phyloP scores from a whole-genome alignment of 768 basidiomycete species.

The Boletus edulis region DNA sequence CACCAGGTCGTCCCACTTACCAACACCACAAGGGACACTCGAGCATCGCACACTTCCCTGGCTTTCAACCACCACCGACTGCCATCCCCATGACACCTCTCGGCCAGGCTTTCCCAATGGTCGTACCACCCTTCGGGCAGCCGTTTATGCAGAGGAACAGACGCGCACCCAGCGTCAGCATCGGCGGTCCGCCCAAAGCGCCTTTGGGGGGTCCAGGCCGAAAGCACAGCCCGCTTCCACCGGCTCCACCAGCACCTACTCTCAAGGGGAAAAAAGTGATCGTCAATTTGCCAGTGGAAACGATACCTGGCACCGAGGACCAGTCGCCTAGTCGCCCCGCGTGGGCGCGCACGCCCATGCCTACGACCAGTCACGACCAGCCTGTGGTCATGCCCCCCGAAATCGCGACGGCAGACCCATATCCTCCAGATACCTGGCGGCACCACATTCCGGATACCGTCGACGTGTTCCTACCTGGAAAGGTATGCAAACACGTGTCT shows the following conservation, averaged over 20 bases:
- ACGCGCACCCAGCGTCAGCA: conserved; percentile 63
- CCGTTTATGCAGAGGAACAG: conserved; percentile 62
- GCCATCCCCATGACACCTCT: conserved; percentile 62
- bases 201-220: conserved; percentile 76
- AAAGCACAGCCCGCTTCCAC: conserved; percentile 67
- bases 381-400: conserved; percentile 30
- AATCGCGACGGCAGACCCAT: conserved; percentile 47
- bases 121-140: conserved; percentile 42
- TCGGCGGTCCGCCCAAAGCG: conserved; percentile 89
- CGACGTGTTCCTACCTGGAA: conserved; percentile 82
- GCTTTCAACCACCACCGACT: conserved; percentile 54
- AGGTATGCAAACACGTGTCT: conserved; percentile 43
- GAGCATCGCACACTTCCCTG: conserved; percentile 64
- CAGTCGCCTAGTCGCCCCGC: conserved; percentile 41
- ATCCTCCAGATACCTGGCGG: conserved; percentile 66
- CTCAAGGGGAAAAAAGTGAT: conserved; percentile 62
- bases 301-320: conserved; percentile 36
- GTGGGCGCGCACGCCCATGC: conserved; percentile 64
- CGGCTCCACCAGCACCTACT: conserved; percentile 29
- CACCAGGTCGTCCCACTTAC: conserved; percentile 49
- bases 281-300: conserved; percentile 76
- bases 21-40: conserved; percentile 52
- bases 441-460: conserved; percentile 58
- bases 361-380: conserved; percentile 33
- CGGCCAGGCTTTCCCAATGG: conserved; percentile 53